Base-by-base conservation (phyloP, 2,329 filamentous ascomycete species). In the Fusarium sororula region DNA sequence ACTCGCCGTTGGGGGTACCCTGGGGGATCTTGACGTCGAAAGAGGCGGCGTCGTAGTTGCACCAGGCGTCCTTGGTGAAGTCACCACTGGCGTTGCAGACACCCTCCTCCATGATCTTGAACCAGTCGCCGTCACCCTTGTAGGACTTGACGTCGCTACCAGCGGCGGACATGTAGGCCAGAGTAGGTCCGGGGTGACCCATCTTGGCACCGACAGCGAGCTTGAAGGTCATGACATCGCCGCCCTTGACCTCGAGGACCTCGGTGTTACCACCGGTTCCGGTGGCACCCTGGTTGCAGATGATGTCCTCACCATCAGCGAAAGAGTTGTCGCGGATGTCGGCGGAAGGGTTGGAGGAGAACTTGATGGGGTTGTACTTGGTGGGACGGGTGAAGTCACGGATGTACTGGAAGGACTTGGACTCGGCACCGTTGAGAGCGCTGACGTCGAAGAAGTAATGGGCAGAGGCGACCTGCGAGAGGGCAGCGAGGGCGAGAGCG, bases 351-450 rank as follows among this genome's bases (percentile, higher is more conserved):
- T 68, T 68, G 65, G 65, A 68, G 28, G 65, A 68, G 65, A 68
- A 68, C 65, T 68, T 68, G 65, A 68, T 68, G 63, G 65, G 65
- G 63, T 68, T 68, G 65, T 47, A 68, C 53, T 67, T 68, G 63
- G 65, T 68, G 39, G 65, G 20, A 59, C 65, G 65, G 22, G 65
- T 68, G 63, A 68, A 68, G 63, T 68, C 65, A 44, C 65, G 65
- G 63, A 68, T 67, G 53, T 68, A 68, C 65, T 68, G 65, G 63
- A 68, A 68, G 26, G 63, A 14, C 30, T 35, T n/a, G 9, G 65
- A 68, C 53, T 67, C 65, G 30, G 17, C 30, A 22, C 62, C 62
- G 62, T 66, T 66, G 50, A 66, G 62, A 56, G 42, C 56, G 39
- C 17, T n/a, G 24, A 60, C 35, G 17, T 67, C 63, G 45, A 68